Percentiles rank a stretch among this genome's conserved stretches.
phyloP scores from a whole-genome alignment of 2,329 filamentous ascomycete species.

The Lachnellula occidentalis region DNA sequence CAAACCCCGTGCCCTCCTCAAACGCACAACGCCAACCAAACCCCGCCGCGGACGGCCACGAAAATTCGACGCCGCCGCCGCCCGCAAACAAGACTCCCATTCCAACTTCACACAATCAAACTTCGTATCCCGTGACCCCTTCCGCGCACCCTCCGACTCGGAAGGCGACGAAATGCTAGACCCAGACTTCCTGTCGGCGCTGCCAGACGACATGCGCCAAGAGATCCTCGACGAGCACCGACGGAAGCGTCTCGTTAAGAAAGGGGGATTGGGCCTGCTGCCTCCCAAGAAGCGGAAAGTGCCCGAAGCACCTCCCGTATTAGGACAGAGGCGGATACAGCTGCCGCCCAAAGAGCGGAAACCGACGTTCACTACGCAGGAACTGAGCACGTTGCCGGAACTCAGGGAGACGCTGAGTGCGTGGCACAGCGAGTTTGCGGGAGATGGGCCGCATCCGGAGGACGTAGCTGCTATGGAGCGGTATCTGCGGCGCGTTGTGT shows the following conservation, averaged over 20 bases:
- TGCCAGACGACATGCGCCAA: slow-evolving; percentile 72
- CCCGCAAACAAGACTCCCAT: slow-evolving; percentile 41
- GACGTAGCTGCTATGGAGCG: slow-evolving; percentile 70
- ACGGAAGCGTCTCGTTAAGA: slow-evolving; percentile 53
- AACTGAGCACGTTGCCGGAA: slow-evolving; percentile 51
- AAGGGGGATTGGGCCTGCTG: slow-evolving; percentile 43
- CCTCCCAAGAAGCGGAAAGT: slow-evolving; percentile 18
- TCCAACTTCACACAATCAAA: slow-evolving; percentile 68
- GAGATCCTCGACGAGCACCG: slow-evolving; percentile 76
- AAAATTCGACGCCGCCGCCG: slow-evolving; percentile 29
- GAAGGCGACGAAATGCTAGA: slow-evolving; percentile 25
- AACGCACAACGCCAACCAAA: slow-evolving; percentile 51
- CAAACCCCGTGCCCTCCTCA: slow-evolving; percentile 48
- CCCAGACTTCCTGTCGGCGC: slow-evolving; percentile 69
- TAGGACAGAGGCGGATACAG: slow-evolving; percentile 31
- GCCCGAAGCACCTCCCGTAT: slow-evolving; percentile 15
- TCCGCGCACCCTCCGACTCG: slow-evolving; percentile 21
- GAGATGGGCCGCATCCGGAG: slow-evolving; percentile 70
- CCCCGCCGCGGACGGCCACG: slow-evolving; percentile 41
- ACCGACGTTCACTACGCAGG: slow-evolving; percentile 58
- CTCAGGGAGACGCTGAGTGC: slow-evolving; percentile 67
- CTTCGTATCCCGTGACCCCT: slow-evolving; percentile 46
- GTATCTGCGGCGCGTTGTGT: slow-evolving; percentile 68
- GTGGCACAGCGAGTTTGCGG: slow-evolving; percentile 69
- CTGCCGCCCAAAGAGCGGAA: slow-evolving; percentile 45